A percentile compares a stretch with the other conserved stretches of the same genome.
These are phyloP conservation scores for Rhodotorula babjevae DNA, from an alignment of 768 basidiomycete species.

Conservation along the genomic window DNA sequence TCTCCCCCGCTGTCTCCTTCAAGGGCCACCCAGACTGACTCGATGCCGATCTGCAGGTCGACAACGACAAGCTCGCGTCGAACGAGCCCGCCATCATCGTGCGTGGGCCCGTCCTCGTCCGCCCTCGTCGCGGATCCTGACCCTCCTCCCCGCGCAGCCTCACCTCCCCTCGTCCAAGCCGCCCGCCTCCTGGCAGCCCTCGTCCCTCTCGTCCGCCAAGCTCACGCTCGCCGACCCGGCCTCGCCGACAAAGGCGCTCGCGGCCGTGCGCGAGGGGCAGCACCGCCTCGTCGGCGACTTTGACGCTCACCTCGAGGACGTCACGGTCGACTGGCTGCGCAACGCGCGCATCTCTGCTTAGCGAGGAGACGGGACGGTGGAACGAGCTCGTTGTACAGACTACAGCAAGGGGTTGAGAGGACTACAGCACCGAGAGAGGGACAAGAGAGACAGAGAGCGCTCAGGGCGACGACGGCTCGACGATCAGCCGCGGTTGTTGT, in stretches of 20 bases:
- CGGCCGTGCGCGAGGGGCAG: constrained; percentile 54
- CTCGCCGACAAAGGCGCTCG: constrained; percentile 54
- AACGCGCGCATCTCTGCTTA: constrained; percentile 43
- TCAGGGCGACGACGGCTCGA: background rate
- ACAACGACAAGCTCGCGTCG: constrained; percentile 58
- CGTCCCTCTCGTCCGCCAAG: constrained; percentile 45
- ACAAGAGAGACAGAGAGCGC: background rate
- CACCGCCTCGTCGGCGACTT: constrained; percentile 69
- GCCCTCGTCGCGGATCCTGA: no score
- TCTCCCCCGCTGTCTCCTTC: background rate
- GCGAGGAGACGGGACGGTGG: background rate
- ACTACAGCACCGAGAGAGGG: background rate
- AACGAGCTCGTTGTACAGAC: background rate
- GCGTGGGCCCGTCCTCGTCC: constrained; percentile 41
- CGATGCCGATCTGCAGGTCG: constrained; percentile 53
- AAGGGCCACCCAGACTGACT: constrained; percentile 16
- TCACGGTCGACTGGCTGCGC: constrained; percentile 55
- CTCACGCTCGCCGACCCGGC: constrained; percentile 54
- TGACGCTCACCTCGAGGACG: constrained; percentile 75
- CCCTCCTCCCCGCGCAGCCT: constrained; percentile 7
- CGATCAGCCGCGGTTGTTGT: constrained; percentile 46
- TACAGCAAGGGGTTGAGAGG: background rate
- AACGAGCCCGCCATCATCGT: constrained; percentile 60
- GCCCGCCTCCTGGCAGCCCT: constrained; percentile 9
- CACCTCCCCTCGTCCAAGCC: constrained; percentile 13